Base-by-base conservation (phyloP, 129 eudicot species). In the Escallonia herrerae region DNA sequence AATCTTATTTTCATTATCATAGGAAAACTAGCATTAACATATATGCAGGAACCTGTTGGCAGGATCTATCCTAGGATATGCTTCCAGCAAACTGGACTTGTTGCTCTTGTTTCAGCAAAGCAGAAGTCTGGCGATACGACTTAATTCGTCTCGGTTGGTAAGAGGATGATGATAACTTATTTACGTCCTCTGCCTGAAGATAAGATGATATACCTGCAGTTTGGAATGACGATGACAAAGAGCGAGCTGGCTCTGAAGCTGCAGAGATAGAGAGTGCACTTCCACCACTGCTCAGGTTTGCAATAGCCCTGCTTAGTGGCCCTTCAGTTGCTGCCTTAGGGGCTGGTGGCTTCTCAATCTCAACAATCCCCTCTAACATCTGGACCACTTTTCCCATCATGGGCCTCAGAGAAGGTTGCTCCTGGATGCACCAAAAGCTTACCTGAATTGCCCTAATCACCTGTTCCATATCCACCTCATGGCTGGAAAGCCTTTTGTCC, bases 381-480 rank as follows among this genome's bases (percentile, higher is more conserved):
- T 49, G 54, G 13, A 49, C 54, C 9, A 49, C 54, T 49, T 49
- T 5, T n/a, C 54, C 90, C 97, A 91, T 91, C 86, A 74, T 79
- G 9, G 97, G 97, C 81, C 97, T 80, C 8, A 84, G 95, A 14
- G 95, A 85, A 9, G 97, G 90, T 42, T 82, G 95, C 65, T 91
- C 95, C 79, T 91, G 96, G 22, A 91, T 91, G 74, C 97, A 91
- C 97, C 97, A 91, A 71, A 91, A 91, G 46, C 97, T 82, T 9
- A 82, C 90, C 64, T 76, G 72, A 45, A 91, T 73, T 4, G 76
- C 90, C 50, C 96, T 80, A 10, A 62, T 73, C 40, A 85, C 81
- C 63, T 84, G 95, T 13, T 75, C 96, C 88, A 80, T 80, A 59
- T 87, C 79, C 1, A 80, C 62, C 68, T 82, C 90, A n/a, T 65